Base-by-base conservation (phyloP, 768 basidiomycete species). In the Kwoniella pini region DNA sequence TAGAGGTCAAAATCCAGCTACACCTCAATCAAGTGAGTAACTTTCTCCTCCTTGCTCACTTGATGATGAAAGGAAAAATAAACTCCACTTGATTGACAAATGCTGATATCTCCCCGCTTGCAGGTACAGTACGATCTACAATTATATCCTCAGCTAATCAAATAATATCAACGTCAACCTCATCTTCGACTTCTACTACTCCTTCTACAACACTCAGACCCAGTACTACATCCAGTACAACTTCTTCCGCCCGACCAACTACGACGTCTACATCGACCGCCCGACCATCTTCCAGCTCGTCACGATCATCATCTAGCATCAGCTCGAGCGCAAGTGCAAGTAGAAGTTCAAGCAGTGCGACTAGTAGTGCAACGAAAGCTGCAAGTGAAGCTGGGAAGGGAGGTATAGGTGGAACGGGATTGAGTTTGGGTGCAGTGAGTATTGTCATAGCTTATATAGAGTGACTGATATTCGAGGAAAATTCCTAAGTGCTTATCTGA, bases 361-460 rank as follows among this genome's bases (percentile, higher is more conserved):
- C 24, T 24, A 30, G 48, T 38, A 46, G 55, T 12, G 64, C 64
- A 2, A 57, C 61, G 19, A 40, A 61, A 28, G 67, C 57, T 4
- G 65, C 55, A 0, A 56, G 52, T 2, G 45, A 42, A 13, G 24
- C 33, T 12, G 44, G 53, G 19, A 69, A 68, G 28, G 58, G 57
- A 10, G 73, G 73, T 22, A 49, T 72, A 4, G 71, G 62, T 1
- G 67, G 70, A 2, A 53, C 60, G 13, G 69, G 71, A 4, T 54
- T 72, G 4, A 48, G 62, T 26, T 27, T 72, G 22, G 72, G 72
- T 45, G 72, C 67, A n/a, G 72, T 74, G 53, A 67, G 72, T 67
- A 5, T 24, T 38, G n/a, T 10, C 36, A 12, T 9, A 36, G 15
- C 15, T 7, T 7, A 36, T 7, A 36, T 15, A 15, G 7, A 15